Evolutionary conservation across 2,329 filamentous ascomycete genomes (phyloP), one percentile per base, ranked within the genome.

Genomic region (Diaporthe eres): DNA sequence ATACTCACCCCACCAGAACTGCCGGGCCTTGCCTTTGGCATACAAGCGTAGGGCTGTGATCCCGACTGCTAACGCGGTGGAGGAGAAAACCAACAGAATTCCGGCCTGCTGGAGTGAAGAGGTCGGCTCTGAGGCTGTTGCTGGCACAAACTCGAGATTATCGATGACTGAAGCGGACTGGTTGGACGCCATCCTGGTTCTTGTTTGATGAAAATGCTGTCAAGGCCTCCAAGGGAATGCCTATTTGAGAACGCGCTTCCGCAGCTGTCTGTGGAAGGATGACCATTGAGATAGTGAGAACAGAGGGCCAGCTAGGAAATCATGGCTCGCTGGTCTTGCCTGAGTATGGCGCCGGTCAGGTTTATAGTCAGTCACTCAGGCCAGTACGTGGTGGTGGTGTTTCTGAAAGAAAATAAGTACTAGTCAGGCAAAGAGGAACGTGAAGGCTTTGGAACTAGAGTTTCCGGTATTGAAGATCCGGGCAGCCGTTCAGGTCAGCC

Each of bases 21-120:
- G 60, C 39, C 39, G 31, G 47, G n/a, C 60, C 39, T 63, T 63
- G n/a, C 60, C 39, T 63, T 63, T 63, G n/a, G 39, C 60, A 47
- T 63, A 63, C 39, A 63, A 47, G n/a, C 60, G 60, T 9, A 63
- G 39, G 39, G 60, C 39, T 47, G 60, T 63, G 31, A 47, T 47
- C 4, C 25, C 39, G 7, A 47, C 60, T 44, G 60, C 60, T n/a
- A 63, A 22, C 17, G 60, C 60, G 31, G 60, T 63, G 7, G 60
- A 63, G 60, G 39, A 31, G 25, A 15, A 63, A 22, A 63, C 60
- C 17, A 63, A 42, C n/a, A 44, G n/a, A 13, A 63, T 63, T 10
- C 60, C 60, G 15, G 39, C n/a, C n/a, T 63, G 39, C 60, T 63
- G 60, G 60, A 63, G 60, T 47, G 39, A 31, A 22, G 60, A 63